Conservation (phyloP, 2,329 filamentous ascomycete species). For the Capronia coronata region DNA sequence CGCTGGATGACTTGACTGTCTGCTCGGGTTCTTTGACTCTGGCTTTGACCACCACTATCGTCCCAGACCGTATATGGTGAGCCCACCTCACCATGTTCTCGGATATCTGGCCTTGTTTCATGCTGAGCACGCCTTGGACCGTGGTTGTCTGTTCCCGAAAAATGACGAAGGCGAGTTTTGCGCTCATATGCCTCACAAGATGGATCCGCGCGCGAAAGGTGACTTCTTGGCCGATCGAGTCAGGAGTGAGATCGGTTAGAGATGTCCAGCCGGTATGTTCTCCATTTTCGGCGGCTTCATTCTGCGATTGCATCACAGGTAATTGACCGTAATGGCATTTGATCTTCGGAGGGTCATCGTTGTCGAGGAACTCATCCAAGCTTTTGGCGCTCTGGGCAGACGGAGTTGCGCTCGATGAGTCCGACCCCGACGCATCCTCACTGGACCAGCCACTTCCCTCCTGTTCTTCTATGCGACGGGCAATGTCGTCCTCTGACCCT, state of each 20-base stretch:
- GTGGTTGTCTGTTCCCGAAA: constrained; percentile 78
- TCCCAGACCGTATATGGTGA: constrained; percentile 72
- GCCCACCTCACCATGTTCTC: constrained; percentile 79
- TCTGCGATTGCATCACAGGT: constrained; percentile 21
- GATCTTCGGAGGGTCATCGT: constrained; percentile 21
- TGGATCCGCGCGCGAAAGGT: constrained; percentile 67
- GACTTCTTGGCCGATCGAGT: constrained; percentile 54
- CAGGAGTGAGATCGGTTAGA: constrained; percentile 32
- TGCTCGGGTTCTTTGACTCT: constrained; percentile 66
- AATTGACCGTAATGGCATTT: constrained; percentile 19
- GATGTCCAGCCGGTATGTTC: constrained; percentile 7
- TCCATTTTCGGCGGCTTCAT: constrained; percentile 7
- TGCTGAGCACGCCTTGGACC: constrained; percentile 72
- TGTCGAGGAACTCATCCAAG: constrained; percentile 19
- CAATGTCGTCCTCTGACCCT: constrained; percentile 14
- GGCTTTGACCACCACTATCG: constrained; percentile 69
- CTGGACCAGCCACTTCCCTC: constrained; percentile 10
- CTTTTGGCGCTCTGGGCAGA: constrained; percentile 8
- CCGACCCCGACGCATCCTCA: constrained; percentile 3
- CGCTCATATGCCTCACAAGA: constrained; percentile 72
- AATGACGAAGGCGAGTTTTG: constrained; percentile 75
- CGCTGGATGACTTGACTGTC: constrained; percentile 65
- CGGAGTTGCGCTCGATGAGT: neutral
- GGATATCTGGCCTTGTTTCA: constrained; percentile 55
- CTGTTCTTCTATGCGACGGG: constrained; percentile 6